A percentile compares a stretch with the other conserved stretches of the same genome.
Conservation (phyloP, 805 yeast species). For the Isabelozyma gotoi region DNA sequence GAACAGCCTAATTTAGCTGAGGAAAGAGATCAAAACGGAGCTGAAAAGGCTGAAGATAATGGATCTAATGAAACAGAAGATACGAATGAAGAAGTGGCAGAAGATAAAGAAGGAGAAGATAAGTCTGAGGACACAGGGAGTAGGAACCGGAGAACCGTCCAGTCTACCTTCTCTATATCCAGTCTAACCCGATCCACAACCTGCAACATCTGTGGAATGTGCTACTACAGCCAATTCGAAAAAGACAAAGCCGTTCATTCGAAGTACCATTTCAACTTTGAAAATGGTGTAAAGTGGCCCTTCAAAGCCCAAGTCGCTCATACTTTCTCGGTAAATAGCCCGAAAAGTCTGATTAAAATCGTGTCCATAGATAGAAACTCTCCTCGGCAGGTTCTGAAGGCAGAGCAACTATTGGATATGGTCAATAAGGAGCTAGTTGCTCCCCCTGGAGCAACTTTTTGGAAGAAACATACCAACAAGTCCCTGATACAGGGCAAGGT, state of each 20-base stretch:
- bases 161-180: conserved; percentile 11
- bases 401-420: conserved; percentile 41
- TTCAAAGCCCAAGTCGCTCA: neutral
- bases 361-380: conserved; percentile 20
- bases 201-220: conserved; percentile 55
- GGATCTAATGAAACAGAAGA: too few relatives aligned
- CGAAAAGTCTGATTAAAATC: conserved; percentile 8
- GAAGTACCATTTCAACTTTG: conserved; percentile 49
- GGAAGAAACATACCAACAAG: conserved; percentile 20
- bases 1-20: too few relatives aligned
- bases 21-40: neutral
- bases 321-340: neutral
- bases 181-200: conserved; percentile 15
- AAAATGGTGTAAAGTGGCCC: conserved; percentile 53
- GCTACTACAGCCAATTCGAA: conserved; percentile 41
- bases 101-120: neutral
- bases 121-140: neutral
- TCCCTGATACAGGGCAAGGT: conserved; percentile 24
- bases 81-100: neutral
- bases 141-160: conserved; percentile 8
- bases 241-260: conserved; percentile 49
- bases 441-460: conserved; percentile 32
- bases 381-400: conserved; percentile 21
- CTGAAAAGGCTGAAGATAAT: neutral
- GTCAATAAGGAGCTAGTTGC: conserved; percentile 66